Conservation (phyloP, 208 protist genomes). For the Wallacemonas rigidus region DNA sequence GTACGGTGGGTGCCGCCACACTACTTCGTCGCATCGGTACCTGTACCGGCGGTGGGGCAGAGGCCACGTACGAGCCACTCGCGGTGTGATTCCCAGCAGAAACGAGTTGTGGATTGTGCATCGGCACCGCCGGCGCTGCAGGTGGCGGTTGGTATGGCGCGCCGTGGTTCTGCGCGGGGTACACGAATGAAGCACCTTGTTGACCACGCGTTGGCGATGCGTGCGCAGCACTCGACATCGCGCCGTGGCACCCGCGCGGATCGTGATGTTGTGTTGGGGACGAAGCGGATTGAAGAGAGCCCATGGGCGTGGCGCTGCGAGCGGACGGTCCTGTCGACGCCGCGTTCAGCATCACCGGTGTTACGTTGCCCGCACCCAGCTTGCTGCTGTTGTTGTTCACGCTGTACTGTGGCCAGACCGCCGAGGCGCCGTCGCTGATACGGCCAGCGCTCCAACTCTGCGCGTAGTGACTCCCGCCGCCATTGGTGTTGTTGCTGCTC, state of each 20-base stretch:
- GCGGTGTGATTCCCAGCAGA: not conserved
- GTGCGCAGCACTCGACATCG: too few relatives aligned
- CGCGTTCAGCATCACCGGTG: not conserved
- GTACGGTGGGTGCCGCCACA: not conserved
- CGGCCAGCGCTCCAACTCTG: not conserved
- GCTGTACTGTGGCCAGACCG: not conserved
- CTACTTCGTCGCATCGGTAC: conserved; percentile 22
- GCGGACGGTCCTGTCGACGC: not conserved
- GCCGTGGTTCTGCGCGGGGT: too few relatives aligned
- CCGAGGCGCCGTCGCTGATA: not conserved
- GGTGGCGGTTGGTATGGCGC: too few relatives aligned
- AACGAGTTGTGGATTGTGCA: not conserved
- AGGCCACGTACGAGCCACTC: too few relatives aligned
- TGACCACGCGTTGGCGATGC: too few relatives aligned
- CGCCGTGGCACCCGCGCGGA: too few relatives aligned
- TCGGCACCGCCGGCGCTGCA: too few relatives aligned
- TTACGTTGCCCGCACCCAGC: too few relatives aligned
- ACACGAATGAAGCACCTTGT: too few relatives aligned
- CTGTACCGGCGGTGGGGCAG: not conserved
- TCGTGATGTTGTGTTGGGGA: too few relatives aligned
- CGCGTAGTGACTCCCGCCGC: not conserved
- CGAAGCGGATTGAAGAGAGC: too few relatives aligned
- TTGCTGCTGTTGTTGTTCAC: not conserved
- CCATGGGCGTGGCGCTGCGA: too few relatives aligned
- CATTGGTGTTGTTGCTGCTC: not conserved